These are phyloP conservation scores for Solanum chiquidenum DNA, from an alignment of 257 asterid species.

Conservation along the genomic window DNA sequence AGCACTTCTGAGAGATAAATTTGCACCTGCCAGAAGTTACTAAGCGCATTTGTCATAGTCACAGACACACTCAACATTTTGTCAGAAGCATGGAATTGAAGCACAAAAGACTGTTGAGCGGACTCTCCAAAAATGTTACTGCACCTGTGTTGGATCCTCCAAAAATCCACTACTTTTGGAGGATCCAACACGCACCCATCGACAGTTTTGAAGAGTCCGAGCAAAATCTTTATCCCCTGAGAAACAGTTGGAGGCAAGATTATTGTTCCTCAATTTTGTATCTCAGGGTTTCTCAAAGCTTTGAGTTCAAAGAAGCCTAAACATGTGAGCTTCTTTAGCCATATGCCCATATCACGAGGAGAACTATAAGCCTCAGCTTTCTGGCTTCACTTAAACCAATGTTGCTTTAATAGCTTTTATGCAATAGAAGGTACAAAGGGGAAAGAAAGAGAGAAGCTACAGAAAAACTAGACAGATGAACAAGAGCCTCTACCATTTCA, in stretches of 20 bases:
- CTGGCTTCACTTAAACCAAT: not conserved
- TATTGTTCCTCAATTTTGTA: not conserved
- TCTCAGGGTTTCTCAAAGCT: not conserved
- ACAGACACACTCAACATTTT: not conserved
- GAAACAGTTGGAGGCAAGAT: not conserved
- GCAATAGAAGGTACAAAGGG: not conserved
- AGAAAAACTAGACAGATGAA: constrained; percentile 3
- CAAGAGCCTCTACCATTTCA: constrained; percentile 71
- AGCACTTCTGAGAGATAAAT: constrained; percentile 91
- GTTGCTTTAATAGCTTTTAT: not conserved
- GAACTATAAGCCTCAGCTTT: not conserved
- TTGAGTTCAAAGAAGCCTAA: not conserved
- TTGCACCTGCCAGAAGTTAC: constrained; percentile 59
- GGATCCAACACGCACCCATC: not conserved
- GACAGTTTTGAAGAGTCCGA: not conserved
- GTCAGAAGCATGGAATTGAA: not conserved
- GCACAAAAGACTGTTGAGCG: not conserved
- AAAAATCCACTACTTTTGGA: not conserved
- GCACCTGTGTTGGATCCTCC: not conserved
- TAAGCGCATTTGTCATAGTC: not conserved
- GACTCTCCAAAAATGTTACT: not conserved
- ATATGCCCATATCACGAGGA: not conserved
- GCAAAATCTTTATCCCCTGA: not conserved
- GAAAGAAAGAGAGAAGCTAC: constrained; percentile 1
- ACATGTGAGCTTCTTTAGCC: not conserved